These are phyloP conservation scores for Ceratocystis colombiana DNA, from an alignment of 2,329 filamentous ascomycete species.

Conservation along the genomic window DNA sequence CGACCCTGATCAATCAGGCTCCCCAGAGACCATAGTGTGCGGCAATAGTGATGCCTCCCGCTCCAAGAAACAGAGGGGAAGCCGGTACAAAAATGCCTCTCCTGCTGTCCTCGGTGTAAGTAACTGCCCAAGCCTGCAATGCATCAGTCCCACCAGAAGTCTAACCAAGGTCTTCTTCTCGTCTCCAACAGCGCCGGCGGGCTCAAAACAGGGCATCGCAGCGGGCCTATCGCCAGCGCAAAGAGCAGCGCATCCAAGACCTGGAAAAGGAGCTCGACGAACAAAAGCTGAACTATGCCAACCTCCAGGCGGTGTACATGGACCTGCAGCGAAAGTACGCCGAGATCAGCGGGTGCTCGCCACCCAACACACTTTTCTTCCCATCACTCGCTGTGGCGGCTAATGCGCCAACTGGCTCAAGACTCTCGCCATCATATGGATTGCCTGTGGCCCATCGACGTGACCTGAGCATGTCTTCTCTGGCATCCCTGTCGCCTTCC, in stretches of 20 bases:
- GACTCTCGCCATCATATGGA: slow-evolving; percentile 6
- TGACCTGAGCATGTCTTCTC: background rate
- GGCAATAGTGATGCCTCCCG: slow-evolving; percentile 28
- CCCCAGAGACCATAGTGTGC: slow-evolving; percentile 29
- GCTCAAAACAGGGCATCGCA: slow-evolving; percentile 33
- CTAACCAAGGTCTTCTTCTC: slow-evolving; percentile 19
- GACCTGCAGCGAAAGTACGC: slow-evolving; percentile 8
- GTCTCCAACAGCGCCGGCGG: slow-evolving; percentile 29
- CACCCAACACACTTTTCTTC: slow-evolving; percentile 7
- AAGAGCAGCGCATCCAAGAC: slow-evolving; percentile 27
- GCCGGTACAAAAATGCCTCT: slow-evolving; percentile 45
- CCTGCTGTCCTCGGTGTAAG: slow-evolving; percentile 42
- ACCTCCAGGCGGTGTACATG: slow-evolving; percentile 31
- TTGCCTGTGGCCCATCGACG: background rate
- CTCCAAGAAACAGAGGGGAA: slow-evolving; percentile 42
- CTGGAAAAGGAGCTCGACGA: slow-evolving; percentile 21
- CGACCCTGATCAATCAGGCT: slow-evolving; percentile 3
- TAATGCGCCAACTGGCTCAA: background rate
- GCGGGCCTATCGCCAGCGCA: slow-evolving; percentile 32
- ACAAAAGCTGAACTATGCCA: background rate
- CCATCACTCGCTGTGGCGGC: background rate
- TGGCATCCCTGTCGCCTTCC: background rate
- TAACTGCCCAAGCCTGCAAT: background rate
- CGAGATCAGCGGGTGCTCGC: background rate
- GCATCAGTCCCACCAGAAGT: background rate